Percentiles rank a stretch among this genome's conserved stretches.
These are phyloP conservation scores for Leersia perrieri DNA, from an alignment of 176 grass and related monocot genomes.

Conservation along the genomic window DNA sequence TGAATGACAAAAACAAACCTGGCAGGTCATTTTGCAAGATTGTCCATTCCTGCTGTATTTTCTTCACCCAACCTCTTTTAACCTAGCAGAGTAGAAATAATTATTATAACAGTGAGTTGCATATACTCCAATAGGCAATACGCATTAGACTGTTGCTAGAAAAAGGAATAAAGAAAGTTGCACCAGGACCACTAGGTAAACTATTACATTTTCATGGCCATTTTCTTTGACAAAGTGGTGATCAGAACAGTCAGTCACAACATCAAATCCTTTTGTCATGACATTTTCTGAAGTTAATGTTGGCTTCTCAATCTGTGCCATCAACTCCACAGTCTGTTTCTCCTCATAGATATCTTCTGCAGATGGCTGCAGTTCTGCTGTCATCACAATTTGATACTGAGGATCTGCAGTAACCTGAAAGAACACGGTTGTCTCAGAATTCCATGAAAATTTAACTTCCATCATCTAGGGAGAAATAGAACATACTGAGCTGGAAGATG, in stretches of 20 bases:
- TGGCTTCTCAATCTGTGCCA: conserved; percentile 40
- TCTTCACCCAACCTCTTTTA: conserved; percentile 87
- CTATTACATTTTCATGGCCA: conserved; percentile 40
- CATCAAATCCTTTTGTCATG: conserved; percentile 65
- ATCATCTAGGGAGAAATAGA: conserved; percentile 9
- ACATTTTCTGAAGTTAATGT: conserved; percentile 38
- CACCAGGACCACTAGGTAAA: conserved; percentile 12
- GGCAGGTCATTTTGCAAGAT: conserved; percentile 81
- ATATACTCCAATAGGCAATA: neutral
- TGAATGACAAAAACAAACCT: conserved; percentile 36
- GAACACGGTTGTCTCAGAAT: conserved; percentile 19
- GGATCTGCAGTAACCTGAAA: conserved; percentile 53
- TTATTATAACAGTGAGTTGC: conserved; percentile 5
- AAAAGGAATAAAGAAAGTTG: conserved; percentile 6
- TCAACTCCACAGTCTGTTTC: conserved; percentile 41
- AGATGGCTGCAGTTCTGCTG: conserved; percentile 43
- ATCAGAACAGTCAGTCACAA: conserved; percentile 69
- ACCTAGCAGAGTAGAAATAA: conserved; percentile 45
- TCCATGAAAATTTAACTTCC: conserved; percentile 5
- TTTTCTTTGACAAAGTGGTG: conserved; percentile 73
- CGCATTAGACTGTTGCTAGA: neutral
- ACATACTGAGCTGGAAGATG: conserved; percentile 52
- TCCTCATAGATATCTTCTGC: conserved; percentile 34
- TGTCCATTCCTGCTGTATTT: conserved; percentile 83
- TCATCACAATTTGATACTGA: conserved; percentile 58